Base-by-base conservation (phyloP, 1,284 basidiomycete species). In the Trichosporon ovoides region DNA sequence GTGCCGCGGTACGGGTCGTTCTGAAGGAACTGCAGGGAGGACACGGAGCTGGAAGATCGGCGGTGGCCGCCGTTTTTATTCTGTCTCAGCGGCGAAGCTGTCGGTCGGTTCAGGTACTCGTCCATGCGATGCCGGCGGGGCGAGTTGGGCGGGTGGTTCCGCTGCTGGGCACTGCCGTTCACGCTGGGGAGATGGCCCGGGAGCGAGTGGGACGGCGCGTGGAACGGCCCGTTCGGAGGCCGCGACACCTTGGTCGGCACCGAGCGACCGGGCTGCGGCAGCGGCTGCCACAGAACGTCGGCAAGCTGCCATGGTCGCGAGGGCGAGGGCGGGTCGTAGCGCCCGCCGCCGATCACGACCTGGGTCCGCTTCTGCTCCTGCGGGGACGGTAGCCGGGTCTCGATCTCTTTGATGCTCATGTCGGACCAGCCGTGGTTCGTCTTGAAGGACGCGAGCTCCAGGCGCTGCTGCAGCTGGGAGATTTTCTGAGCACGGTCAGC, bases 371-470 rank as follows among this genome's bases (percentile, higher is more conserved):
- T 55, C 14, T 60, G 35, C 19, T 52, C 36, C 50, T 57, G 50
- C 16, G 58, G 48, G 38, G 55, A 63, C 38, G 64, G 53, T 56
- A 67, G 51, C 52, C 53, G 52, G 22, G 57, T 65, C 59, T 77
- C 75, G 50, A 77, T 74, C 62, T 77, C 72, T 31, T 65, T 67
- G 43, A 77, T 68, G 34, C 66, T 68, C 68, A 74, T 73, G 51
- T 72, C 72, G 10, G 62, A 66, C 75, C 72, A 74, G 22, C 75
- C 75, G 38, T 75, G 66, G 34, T 68, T 66, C 34, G 72, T 68
- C 57, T 77, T 77, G 52, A 77, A 65, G 20, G 67, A 70, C 7
- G 75, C 75, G n/a, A 77, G 62, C 59, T 75, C 70, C 9, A 77
- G 64, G 10, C 75, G 59, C 59, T 74, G 73, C 58, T 77, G 75